A percentile compares a stretch with the other conserved stretches of the same genome.
These are phyloP conservation scores for Saccharomycopsis sp. DNA, from an alignment of 805 yeast species.

Conservation along the genomic window DNA sequence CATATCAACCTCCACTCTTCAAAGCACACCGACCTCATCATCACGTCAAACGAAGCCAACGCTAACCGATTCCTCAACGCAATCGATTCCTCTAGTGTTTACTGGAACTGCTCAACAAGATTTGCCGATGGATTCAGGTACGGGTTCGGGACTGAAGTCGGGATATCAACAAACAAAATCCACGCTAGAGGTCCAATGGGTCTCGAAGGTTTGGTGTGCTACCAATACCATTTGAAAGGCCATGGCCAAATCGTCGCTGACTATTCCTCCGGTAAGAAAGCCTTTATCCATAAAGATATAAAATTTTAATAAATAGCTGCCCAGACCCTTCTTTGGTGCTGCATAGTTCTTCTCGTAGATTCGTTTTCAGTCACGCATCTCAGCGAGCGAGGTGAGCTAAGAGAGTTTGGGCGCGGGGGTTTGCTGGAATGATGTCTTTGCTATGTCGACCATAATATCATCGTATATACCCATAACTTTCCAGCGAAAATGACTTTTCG, in stretches of 20 bases:
- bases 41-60: conserved; percentile 62
- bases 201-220: conserved; percentile 90
- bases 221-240: conserved; percentile 90
- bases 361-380: no score
- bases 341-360: no score
- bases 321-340: no score
- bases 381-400: no score
- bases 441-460: no score
- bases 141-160: conserved; percentile 98
- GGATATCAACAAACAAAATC: conserved; percentile 92
- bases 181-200: conserved; percentile 99
- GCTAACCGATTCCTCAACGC: conserved; percentile 80
- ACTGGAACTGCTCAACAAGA: conserved; percentile 95
- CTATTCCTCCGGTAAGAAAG: conserved; percentile 77
- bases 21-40: conserved; percentile 89
- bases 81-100: conserved; percentile 92
- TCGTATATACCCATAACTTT: no score
- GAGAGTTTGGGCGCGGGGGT: no score
- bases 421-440: no score
- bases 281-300: conserved; percentile 69
- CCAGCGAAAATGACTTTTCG: no score
- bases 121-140: conserved; percentile 98
- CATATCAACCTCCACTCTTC: conserved; percentile 92
- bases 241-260: conserved; percentile 90
- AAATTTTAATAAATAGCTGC: no score